phyloP scores from a whole-genome alignment of 495 filamentous ascomycete genomes.

The Echria macrotheca region DNA sequence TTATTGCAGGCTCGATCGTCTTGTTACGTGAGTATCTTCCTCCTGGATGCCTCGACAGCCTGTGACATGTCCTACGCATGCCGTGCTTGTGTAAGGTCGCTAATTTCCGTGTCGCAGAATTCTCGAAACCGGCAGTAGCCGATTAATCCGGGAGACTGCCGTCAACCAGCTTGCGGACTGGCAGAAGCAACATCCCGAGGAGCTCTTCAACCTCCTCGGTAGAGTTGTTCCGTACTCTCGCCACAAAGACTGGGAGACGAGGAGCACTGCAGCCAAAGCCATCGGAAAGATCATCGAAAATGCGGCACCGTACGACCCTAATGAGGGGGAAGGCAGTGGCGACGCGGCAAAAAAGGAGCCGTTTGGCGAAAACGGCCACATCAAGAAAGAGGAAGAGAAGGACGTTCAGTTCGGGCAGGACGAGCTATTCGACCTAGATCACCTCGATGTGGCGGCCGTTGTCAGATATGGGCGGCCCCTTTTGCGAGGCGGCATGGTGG shows the following conservation, averaged over 20 bases:
- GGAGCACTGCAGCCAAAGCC: slow-evolving; percentile 84
- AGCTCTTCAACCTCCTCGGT: slow-evolving; percentile 95
- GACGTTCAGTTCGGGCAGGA: slow-evolving; percentile 35
- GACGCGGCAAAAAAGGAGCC: slow-evolving; percentile 48
- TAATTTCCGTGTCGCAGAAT: slow-evolving; percentile 53
- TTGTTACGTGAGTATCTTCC: slow-evolving; percentile 75
- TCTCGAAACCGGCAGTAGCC: slow-evolving; percentile 92
- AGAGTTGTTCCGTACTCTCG: slow-evolving; percentile 87
- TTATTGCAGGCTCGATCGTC: slow-evolving; percentile 68
- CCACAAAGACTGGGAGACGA: slow-evolving; percentile 93
- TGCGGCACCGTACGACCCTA: slow-evolving; percentile 83
- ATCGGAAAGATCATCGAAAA: slow-evolving; percentile 89
- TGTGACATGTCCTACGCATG: slow-evolving; percentile 3
- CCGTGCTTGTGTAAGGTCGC: slow-evolving; percentile 5
- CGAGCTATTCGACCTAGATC: slow-evolving; percentile 63
- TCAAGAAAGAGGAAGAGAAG: slow-evolving; percentile 50
- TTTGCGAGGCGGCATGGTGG: slow-evolving; percentile 74
- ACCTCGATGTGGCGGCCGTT: slow-evolving; percentile 71
- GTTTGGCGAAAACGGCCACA: slow-evolving; percentile 24
- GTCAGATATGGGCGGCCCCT: slow-evolving; percentile 76
- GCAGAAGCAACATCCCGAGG: slow-evolving; percentile 94
- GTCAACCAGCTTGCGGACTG: slow-evolving; percentile 95
- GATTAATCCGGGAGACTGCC: slow-evolving; percentile 89
- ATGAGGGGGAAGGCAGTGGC: slow-evolving; percentile 45
- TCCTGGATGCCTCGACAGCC: background rate